Conservation (phyloP, 2,329 filamentous ascomycete genomes). For the Aspergillus carbonarius region DNA sequence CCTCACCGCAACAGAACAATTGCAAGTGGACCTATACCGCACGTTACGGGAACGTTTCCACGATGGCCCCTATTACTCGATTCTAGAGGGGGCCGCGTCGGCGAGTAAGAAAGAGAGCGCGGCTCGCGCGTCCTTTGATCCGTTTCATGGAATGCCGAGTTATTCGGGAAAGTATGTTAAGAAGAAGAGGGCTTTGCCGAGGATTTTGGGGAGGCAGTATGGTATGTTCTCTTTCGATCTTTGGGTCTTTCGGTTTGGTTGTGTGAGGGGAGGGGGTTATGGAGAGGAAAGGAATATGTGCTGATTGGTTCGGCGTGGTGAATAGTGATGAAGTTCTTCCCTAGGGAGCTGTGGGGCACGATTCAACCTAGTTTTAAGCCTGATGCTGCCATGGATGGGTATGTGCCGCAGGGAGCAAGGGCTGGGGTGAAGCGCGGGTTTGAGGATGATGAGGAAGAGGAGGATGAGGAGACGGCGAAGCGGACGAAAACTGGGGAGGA, state of each 20-base stretch:
- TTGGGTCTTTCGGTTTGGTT: neutral
- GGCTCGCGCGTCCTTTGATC: constrained; percentile 55
- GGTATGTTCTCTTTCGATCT: constrained; percentile 35
- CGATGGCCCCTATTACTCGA: constrained; percentile 60
- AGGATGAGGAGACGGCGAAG: constrained; percentile 34
- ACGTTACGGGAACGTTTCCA: constrained; percentile 56
- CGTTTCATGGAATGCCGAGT: constrained; percentile 62
- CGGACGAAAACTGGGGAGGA: constrained; percentile 34
- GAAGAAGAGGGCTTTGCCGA: constrained; percentile 56
- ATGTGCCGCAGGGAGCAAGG: constrained; percentile 19
- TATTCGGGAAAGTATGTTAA: constrained; percentile 60
- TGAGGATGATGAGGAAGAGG: constrained; percentile 48
- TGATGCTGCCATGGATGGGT: constrained; percentile 33
- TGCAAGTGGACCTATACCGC: constrained; percentile 52
- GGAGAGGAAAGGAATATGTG: neutral
- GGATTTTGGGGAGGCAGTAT: constrained; percentile 55
- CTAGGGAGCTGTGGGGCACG: constrained; percentile 56
- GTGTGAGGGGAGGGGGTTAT: neutral
- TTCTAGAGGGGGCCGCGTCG: constrained; percentile 44
- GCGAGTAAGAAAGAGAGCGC: constrained; percentile 45
- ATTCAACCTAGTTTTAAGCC: constrained; percentile 50
- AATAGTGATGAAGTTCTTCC: constrained; percentile 58
- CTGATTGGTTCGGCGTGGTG: neutral
- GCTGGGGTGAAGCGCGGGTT: constrained; percentile 38
- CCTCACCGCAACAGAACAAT: constrained; percentile 44